Conservation (phyloP, 1,139 yeast genomes). For the Suhomyces taliae region DNA sequence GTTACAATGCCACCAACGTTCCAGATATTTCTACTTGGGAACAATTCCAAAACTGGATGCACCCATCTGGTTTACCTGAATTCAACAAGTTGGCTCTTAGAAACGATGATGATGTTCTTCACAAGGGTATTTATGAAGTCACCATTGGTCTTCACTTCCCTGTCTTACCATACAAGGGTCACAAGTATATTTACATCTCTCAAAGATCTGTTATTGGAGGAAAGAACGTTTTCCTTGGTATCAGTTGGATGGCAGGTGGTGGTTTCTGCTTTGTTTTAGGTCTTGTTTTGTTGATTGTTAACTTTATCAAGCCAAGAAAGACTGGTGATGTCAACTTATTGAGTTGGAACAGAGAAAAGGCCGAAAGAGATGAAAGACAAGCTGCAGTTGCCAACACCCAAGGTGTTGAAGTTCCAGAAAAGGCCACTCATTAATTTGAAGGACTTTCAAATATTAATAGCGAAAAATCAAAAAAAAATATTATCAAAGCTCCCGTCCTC, state of each 20-base stretch:
- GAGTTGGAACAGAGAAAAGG: slow-evolving; percentile 64
- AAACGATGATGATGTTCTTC: slow-evolving; percentile 65
- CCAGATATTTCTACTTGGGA: slow-evolving; percentile 80
- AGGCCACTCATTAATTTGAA: neutral
- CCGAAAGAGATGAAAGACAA: slow-evolving; percentile 18
- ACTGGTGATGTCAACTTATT: slow-evolving; percentile 72
- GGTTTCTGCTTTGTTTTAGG: slow-evolving; percentile 74
- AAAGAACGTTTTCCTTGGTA: slow-evolving; percentile 81
- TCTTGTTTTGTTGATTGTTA: slow-evolving; percentile 56
- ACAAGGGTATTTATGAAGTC: slow-evolving; percentile 69
- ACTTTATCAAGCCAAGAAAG: slow-evolving; percentile 66
- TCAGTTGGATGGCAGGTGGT: slow-evolving; percentile 91
- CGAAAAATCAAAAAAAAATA: too few relatives aligned
- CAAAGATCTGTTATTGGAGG: slow-evolving; percentile 92
- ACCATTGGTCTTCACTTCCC: slow-evolving; percentile 86
- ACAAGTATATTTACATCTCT: slow-evolving; percentile 74
- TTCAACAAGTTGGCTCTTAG: slow-evolving; percentile 81
- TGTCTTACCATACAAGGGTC: slow-evolving; percentile 77
- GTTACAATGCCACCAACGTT: slow-evolving; percentile 78
- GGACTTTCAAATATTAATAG: too few relatives aligned
- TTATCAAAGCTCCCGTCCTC: too few relatives aligned
- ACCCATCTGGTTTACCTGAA: slow-evolving; percentile 84
- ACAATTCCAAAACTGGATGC: slow-evolving; percentile 97
- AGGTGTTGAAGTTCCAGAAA: slow-evolving; percentile 5
- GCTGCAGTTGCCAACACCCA: slow-evolving; percentile 9